Conservation (phyloP, 257 asterid genomes). For the Capsicum chinense region DNA sequence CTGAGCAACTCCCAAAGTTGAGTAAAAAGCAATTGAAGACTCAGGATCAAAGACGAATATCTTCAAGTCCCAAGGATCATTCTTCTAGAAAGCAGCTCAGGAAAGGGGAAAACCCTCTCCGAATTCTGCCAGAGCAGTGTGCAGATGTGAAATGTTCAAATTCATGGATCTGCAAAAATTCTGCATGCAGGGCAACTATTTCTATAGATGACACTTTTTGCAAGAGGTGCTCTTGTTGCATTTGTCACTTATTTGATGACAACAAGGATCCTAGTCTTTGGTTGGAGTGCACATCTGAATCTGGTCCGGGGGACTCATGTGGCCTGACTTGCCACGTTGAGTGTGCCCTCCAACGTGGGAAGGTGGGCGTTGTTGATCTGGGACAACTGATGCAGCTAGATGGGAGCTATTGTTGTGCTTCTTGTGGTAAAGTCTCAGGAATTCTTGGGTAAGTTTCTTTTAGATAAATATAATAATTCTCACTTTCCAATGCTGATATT, state of each 20-base stretch:
- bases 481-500: not conserved
- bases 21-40: slow-evolving; percentile 53
- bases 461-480: not conserved
- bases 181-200: slow-evolving; percentile 77
- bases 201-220: slow-evolving; percentile 77
- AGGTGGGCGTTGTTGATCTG: slow-evolving; percentile 83
- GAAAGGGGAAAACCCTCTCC: slow-evolving; percentile 70
- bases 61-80: slow-evolving; percentile 65
- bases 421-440: slow-evolving; percentile 88
- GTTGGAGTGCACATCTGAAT: slow-evolving; percentile 78
- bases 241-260: slow-evolving; percentile 83
- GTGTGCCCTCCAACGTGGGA: slow-evolving; percentile 74
- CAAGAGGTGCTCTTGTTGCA: slow-evolving; percentile 92
- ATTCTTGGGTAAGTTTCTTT: slow-evolving; percentile 69
- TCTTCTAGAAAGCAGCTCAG: slow-evolving; percentile 63
- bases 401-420: slow-evolving; percentile 91
- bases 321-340: slow-evolving; percentile 91
- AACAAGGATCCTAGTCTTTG: slow-evolving; percentile 95
- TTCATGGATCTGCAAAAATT: slow-evolving; percentile 76
- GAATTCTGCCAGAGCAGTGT: slow-evolving; percentile 60
- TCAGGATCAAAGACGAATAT: slow-evolving; percentile 58
- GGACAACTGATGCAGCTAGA: slow-evolving; percentile 86
- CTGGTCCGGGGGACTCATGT: slow-evolving; percentile 69
- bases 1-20: slow-evolving; percentile 58
- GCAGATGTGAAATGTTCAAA: slow-evolving; percentile 51